phyloP scores from a whole-genome alignment of 2,329 filamentous ascomycete genomes.

The Coniosporium tulheliwenetii region DNA sequence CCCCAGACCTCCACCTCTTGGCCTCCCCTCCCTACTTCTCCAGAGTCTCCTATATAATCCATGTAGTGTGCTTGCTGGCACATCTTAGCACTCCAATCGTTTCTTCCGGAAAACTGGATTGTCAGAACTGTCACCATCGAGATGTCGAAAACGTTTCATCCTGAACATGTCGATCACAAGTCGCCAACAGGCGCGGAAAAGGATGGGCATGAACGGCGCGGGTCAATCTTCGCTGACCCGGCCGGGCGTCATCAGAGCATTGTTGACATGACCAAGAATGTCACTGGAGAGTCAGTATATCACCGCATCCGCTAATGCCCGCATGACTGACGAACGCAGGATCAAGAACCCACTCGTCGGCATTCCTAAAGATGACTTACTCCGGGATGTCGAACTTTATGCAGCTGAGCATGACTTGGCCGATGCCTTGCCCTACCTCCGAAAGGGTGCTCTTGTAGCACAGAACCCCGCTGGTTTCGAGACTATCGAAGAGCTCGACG shows the following conservation, averaged over 20 bases:
- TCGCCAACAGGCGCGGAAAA: too few species aligned
- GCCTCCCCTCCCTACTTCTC: too few species aligned
- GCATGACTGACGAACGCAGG: slow-evolving; percentile 13
- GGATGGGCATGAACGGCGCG: too few species aligned
- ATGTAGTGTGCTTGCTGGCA: too few species aligned
- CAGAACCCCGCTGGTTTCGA: slow-evolving; percentile 52
- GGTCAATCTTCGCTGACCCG: background rate
- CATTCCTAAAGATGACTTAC: slow-evolving; percentile 32
- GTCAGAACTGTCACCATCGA: too few species aligned
- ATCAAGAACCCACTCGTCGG: slow-evolving; percentile 42
- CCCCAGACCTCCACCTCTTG: too few species aligned
- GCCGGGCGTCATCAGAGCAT: background rate
- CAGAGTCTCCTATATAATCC: too few species aligned
- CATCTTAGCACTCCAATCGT: too few species aligned
- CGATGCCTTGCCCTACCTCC: slow-evolving; percentile 42
- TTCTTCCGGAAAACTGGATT: too few species aligned
- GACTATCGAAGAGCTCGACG: slow-evolving; percentile 42
- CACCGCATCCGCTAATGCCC: background rate
- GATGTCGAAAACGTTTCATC: too few species aligned
- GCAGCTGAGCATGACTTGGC: slow-evolving; percentile 42
- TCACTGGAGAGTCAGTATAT: background rate
- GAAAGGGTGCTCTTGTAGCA: slow-evolving; percentile 58
- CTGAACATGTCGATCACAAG: too few species aligned
- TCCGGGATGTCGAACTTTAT: slow-evolving; percentile 44
- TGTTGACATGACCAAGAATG: background rate